Evolutionary conservation across 306 rosid genomes (phyloP).

Genomic region (Abrus pulchellus): DNA sequence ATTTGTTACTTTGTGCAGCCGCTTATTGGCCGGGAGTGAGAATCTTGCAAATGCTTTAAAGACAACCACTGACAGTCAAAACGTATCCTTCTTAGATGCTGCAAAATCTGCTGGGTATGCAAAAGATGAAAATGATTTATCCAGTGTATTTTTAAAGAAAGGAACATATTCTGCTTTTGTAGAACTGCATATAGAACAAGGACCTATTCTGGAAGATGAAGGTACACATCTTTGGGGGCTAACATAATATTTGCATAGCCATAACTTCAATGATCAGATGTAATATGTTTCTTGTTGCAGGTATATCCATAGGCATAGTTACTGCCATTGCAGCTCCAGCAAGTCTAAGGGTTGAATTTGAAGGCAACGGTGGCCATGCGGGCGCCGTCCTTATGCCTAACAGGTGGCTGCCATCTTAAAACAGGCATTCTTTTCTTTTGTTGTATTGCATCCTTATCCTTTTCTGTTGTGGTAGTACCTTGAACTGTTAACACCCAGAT

Average conservation of each 20-base stretch:
- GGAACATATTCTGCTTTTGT: slow-evolving; percentile 91
- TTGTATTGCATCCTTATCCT: slow-evolving; percentile 20
- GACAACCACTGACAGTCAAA: slow-evolving; percentile 75
- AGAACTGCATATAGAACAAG: slow-evolving; percentile 96
- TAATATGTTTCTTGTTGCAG: slow-evolving; percentile 53
- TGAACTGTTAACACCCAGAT: slow-evolving; percentile 15
- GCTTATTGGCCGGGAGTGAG: slow-evolving; percentile 83
- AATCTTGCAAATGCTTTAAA: slow-evolving; percentile 70
- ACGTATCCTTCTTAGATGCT: slow-evolving; percentile 83
- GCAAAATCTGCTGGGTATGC: slow-evolving; percentile 86
- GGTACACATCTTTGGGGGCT: slow-evolving; percentile 53
- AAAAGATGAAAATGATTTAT: slow-evolving; percentile 64
- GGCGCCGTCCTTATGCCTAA: slow-evolving; percentile 95
- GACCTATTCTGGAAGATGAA: slow-evolving; percentile 93
- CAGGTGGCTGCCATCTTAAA: slow-evolving; percentile 62
- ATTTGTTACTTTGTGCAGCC: slow-evolving; percentile 65
- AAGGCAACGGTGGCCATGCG: slow-evolving; percentile 97
- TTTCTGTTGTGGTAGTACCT: slow-evolving; percentile 34
- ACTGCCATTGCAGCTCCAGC: slow-evolving; percentile 98
- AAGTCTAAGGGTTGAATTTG: slow-evolving; percentile 86
- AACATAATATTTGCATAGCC: slow-evolving; percentile 23
- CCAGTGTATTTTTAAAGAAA: slow-evolving; percentile 73
- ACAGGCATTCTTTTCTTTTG: not conserved
- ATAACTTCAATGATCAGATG: slow-evolving; percentile 6
- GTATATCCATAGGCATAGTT: slow-evolving; percentile 84